Evolutionary conservation across 805 yeast species (phyloP).

Genomic region (Lipomyces kockii): DNA sequence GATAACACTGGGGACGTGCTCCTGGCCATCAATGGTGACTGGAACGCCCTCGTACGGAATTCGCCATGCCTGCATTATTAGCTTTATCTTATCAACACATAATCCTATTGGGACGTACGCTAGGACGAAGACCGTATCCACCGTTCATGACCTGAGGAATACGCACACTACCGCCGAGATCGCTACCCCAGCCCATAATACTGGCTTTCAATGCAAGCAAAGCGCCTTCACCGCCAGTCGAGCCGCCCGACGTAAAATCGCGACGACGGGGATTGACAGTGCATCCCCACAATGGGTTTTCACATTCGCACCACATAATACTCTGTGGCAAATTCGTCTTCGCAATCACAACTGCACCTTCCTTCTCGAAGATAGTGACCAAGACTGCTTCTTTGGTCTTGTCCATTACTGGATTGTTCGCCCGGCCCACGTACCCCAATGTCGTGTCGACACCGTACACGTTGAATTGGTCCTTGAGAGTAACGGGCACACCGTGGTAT

Average conservation of each 20-base stretch:
- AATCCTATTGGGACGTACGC: slow-evolving; percentile 12
- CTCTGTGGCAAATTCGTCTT: slow-evolving; percentile 61
- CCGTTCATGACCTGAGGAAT: slow-evolving; percentile 54
- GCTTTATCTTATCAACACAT: background rate
- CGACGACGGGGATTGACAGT: slow-evolving; percentile 55
- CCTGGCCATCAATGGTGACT: slow-evolving; percentile 56
- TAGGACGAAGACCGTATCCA: slow-evolving; percentile 53
- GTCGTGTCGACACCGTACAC: slow-evolving; percentile 60
- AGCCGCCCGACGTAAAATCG: slow-evolving; percentile 56
- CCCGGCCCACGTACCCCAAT: slow-evolving; percentile 39
- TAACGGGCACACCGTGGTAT: slow-evolving; percentile 70
- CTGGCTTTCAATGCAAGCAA: slow-evolving; percentile 52
- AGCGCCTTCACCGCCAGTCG: slow-evolving; percentile 65
- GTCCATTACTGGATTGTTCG: slow-evolving; percentile 49
- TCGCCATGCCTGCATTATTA: slow-evolving; percentile 36
- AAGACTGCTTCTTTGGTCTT: slow-evolving; percentile 53
- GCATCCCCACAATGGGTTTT: slow-evolving; percentile 52
- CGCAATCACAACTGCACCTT: slow-evolving; percentile 65
- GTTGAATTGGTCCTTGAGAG: slow-evolving; percentile 68
- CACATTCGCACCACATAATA: slow-evolving; percentile 57
- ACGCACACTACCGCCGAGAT: slow-evolving; percentile 60
- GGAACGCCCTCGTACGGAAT: slow-evolving; percentile 44
- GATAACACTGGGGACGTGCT: slow-evolving; percentile 55
- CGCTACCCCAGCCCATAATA: slow-evolving; percentile 59
- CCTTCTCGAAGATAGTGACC: slow-evolving; percentile 52